A percentile compares a stretch with the other conserved stretches of the same genome.
Evolutionary conservation across 1,284 basidiomycete species (phyloP).

Genomic region (Phellopilus nigrolimitatus): DNA sequence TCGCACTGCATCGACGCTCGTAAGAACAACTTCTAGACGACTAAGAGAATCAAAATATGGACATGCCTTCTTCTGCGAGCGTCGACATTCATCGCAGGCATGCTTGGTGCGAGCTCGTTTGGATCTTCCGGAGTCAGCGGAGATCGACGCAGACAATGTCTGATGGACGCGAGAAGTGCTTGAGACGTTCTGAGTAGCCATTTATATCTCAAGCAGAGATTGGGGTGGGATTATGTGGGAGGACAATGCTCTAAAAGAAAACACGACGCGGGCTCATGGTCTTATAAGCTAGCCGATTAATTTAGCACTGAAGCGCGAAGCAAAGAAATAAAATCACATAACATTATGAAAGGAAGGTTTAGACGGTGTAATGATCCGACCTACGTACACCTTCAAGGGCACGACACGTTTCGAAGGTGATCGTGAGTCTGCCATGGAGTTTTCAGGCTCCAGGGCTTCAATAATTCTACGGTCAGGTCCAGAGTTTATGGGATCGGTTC

Average conservation of each 20-base stretch:
- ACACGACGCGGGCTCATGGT: neutral
- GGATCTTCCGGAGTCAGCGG: slow-evolving; percentile 9
- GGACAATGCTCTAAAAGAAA: neutral
- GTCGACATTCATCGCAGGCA: slow-evolving; percentile 21
- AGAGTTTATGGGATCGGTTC: neutral
- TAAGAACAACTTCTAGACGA: neutral
- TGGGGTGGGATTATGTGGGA: neutral
- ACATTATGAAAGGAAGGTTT: slow-evolving; percentile 9
- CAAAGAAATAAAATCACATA: too few relatives aligned
- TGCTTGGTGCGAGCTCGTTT: slow-evolving; percentile 20
- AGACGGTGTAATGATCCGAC: slow-evolving; percentile 17
- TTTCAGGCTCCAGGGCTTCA: slow-evolving; percentile 8
- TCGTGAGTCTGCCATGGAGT: slow-evolving; percentile 2
- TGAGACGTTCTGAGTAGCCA: slow-evolving; percentile 12
- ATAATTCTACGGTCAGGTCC: slow-evolving; percentile 6
- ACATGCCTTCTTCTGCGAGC: slow-evolving; percentile 21
- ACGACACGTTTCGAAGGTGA: slow-evolving; percentile 12
- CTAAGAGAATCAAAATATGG: neutral
- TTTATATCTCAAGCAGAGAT: neutral
- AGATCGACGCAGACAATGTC: slow-evolving; percentile 1
- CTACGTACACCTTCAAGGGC: neutral
- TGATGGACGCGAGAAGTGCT: slow-evolving; percentile 4
- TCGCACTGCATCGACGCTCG: slow-evolving; percentile 13
- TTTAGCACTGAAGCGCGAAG: slow-evolving; percentile 10
- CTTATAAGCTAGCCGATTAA: slow-evolving; percentile 12